These are phyloP conservation scores for Fusarium sublunatum DNA, from an alignment of 2,329 filamentous ascomycete genomes.

Conservation along the genomic window DNA sequence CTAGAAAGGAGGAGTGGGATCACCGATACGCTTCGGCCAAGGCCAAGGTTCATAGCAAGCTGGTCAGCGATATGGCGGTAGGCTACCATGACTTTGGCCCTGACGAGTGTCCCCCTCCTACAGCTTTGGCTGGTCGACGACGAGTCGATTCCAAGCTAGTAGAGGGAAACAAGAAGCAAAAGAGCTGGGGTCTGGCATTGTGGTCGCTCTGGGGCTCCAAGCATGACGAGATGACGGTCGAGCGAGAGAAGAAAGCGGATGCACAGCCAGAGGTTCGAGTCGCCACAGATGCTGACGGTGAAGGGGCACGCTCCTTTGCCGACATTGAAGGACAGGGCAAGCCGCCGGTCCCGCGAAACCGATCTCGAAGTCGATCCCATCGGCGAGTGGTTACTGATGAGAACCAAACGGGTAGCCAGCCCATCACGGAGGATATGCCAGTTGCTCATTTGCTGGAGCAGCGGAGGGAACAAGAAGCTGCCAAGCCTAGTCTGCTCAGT, in stretches of 20 bases:
- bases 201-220: conserved; percentile 92
- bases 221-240: conserved; percentile 82
- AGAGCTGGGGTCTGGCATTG: conserved; percentile 80
- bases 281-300: conserved; percentile 55
- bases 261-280: conserved; percentile 48
- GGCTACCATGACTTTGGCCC: conserved; percentile 77
- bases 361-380: conserved; percentile 56
- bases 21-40: conserved; percentile 75
- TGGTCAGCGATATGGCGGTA: conserved; percentile 76
- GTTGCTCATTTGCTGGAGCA: conserved; percentile 58
- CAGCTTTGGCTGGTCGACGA: conserved; percentile 80
- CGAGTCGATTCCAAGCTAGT: conserved; percentile 57
- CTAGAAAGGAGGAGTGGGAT: conserved; percentile 78
- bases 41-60: conserved; percentile 76
- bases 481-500: conserved; percentile 57
- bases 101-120: conserved; percentile 84
- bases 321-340: conserved; percentile 56
- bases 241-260: conserved; percentile 65
- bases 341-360: conserved; percentile 38
- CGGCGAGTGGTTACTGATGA: conserved; percentile 63
- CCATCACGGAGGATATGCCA: conserved; percentile 54
- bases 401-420: conserved; percentile 56
- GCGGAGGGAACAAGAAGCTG: conserved; percentile 54
- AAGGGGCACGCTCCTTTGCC: conserved; percentile 56
- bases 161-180: conserved; percentile 63